These are phyloP conservation scores for Solanum tarijense DNA, from an alignment of 257 asterid genomes.

Conservation along the genomic window DNA sequence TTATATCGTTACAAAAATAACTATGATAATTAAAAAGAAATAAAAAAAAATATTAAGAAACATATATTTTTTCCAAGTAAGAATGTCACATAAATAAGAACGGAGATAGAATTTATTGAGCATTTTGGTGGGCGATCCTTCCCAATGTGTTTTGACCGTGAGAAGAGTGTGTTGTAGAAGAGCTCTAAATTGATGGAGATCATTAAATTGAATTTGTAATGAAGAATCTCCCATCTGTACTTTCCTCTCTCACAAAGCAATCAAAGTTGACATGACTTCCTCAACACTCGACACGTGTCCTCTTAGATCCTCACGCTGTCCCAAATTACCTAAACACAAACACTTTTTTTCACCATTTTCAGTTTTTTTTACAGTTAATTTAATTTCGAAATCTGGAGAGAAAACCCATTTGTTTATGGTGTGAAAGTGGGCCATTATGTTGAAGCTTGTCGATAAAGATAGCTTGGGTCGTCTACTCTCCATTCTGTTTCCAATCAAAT, in stretches of 20 bases:
- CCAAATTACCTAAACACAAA: slow-evolving; percentile 2
- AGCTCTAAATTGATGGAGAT: neutral
- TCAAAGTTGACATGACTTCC: slow-evolving; percentile 12
- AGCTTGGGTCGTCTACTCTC: neutral
- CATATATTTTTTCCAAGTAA: no score
- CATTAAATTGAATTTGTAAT: neutral
- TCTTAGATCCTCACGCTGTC: slow-evolving; percentile 3
- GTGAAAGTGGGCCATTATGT: slow-evolving; percentile 33
- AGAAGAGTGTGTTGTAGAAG: neutral
- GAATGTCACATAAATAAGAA: no score
- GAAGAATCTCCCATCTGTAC: neutral
- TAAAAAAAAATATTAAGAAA: no score
- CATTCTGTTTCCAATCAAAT: slow-evolving; percentile 4
- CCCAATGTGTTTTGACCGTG: no score
- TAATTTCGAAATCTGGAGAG: slow-evolving; percentile 26
- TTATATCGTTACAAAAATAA: no score
- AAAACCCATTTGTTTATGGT: slow-evolving; percentile 7
- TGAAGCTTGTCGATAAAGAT: slow-evolving; percentile 19
- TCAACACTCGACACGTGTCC: slow-evolving; percentile 34
- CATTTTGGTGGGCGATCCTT: no score
- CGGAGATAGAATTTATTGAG: no score
- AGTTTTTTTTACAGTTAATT: neutral
- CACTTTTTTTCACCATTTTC: neutral
- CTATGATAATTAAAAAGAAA: no score
- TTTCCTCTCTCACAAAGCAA: neutral